Evolutionary conservation across 202 grass and related monocot species (phyloP).

Genomic region (Zoysia matrella): DNA sequence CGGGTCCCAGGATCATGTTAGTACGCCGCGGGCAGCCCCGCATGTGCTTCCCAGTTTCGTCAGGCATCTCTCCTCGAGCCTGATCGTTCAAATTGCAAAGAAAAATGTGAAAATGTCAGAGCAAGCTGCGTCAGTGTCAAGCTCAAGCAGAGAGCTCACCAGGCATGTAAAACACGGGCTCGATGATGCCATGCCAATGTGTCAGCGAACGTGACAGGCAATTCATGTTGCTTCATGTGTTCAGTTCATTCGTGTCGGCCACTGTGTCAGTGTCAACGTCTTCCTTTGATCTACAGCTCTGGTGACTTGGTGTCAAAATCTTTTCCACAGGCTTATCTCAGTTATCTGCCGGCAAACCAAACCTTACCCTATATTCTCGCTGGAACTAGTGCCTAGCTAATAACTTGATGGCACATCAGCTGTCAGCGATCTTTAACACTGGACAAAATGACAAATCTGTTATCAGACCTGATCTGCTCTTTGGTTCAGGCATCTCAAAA

Average conservation of each 20-base stretch:
- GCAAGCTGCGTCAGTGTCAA: background rate
- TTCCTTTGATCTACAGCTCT: background rate
- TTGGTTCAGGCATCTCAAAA: background rate
- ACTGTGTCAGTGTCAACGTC: background rate
- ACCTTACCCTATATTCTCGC: no score
- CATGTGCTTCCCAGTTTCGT: background rate
- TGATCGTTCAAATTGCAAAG: background rate
- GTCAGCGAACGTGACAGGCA: background rate
- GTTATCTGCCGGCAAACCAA: background rate
- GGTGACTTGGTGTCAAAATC: background rate
- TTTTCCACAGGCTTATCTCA: background rate
- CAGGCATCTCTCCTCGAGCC: background rate
- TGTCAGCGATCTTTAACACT: background rate
- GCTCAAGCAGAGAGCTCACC: background rate
- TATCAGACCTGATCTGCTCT: background rate
- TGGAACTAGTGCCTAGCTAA: no score
- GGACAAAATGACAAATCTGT: background rate
- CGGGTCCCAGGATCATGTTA: background rate
- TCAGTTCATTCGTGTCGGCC: conserved; percentile 13
- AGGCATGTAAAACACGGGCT: background rate
- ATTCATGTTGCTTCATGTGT: background rate
- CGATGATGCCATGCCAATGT: background rate
- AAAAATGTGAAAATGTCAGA: background rate
- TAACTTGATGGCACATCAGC: no score
- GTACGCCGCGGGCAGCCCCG: background rate